A percentile compares a stretch with the other conserved stretches of the same genome.
Conservation (phyloP, 441 rosid species). For the California macrophylla region DNA sequence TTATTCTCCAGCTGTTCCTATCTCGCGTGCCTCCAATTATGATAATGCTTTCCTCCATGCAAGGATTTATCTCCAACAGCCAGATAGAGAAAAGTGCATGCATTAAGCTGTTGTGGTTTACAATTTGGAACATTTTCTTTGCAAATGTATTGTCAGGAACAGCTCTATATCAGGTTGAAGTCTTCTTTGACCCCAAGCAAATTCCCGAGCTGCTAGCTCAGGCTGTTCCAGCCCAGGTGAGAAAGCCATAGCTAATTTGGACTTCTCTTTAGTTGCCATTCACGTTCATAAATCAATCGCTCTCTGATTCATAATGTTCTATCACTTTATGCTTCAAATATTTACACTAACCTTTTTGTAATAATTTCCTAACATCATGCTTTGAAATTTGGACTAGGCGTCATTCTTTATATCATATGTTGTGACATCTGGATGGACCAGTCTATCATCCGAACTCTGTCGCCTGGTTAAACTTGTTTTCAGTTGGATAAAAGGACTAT, state of each 20-base stretch:
- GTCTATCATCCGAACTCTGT: conserved; percentile 72
- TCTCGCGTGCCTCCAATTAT: conserved; percentile 55
- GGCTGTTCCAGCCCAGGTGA: conserved; percentile 86
- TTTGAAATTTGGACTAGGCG: conserved; percentile 33
- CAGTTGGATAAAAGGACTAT: conserved; percentile 44
- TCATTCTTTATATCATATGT: conserved; percentile 90
- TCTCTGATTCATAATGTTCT: too few species aligned
- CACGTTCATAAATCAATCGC: too few species aligned
- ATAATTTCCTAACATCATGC: neutral
- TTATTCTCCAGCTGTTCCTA: conserved; percentile 57
- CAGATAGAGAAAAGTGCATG: conserved; percentile 72
- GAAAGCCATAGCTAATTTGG: conserved; percentile 7
- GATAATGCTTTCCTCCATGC: conserved; percentile 61
- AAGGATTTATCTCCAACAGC: conserved; percentile 68
- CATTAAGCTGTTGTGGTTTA: conserved; percentile 55
- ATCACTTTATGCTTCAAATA: too few species aligned
- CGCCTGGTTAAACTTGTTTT: conserved; percentile 64
- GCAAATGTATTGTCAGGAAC: conserved; percentile 78
- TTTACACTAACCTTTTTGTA: neutral
- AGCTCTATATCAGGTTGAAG: conserved; percentile 45
- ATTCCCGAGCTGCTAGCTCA: conserved; percentile 63
- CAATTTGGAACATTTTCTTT: conserved; percentile 79
- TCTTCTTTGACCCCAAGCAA: conserved; percentile 65
- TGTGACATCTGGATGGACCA: conserved; percentile 96
- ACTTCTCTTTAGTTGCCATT: too few species aligned